Conservation (phyloP, 2,329 filamentous ascomycete species). For the Phaeosphaeria sp. region DNA sequence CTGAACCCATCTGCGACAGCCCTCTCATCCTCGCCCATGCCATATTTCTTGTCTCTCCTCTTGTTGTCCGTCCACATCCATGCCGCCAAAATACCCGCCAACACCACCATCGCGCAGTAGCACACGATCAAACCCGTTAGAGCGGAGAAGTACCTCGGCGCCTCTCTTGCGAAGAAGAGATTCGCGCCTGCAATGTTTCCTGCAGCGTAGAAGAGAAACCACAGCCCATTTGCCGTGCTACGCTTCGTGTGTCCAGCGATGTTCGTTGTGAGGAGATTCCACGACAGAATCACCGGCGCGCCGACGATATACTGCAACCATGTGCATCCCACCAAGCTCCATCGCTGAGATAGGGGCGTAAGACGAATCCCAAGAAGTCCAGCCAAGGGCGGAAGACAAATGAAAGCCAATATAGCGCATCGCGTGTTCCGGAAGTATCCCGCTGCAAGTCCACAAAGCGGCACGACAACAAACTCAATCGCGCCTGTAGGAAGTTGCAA, state of each 20-base stretch:
- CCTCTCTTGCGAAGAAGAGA: conserved; percentile 55
- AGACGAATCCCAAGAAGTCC: conserved; percentile 60
- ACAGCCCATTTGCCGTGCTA: conserved; percentile 57
- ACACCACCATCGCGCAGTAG: conserved; percentile 52
- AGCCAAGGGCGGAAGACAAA: conserved; percentile 55
- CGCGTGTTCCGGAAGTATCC: conserved; percentile 39
- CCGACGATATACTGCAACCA: conserved; percentile 61
- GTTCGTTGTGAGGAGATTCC: conserved; percentile 56
- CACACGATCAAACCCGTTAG: conserved; percentile 53
- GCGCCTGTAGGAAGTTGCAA: conserved; percentile 54
- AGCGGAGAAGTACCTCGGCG: conserved; percentile 54
- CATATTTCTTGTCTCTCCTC: conserved; percentile 35
- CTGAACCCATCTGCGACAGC: conserved; percentile 44
- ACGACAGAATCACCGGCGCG: conserved; percentile 59
- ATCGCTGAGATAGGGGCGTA: conserved; percentile 54
- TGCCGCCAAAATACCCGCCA: conserved; percentile 32
- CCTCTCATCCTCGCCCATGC: conserved; percentile 36
- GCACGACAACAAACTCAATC: conserved; percentile 53
- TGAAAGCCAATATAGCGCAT: conserved; percentile 45
- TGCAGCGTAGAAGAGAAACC: conserved; percentile 58
- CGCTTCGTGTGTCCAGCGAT: conserved; percentile 61
- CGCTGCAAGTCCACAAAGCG: conserved; percentile 43
- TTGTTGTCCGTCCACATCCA: conserved; percentile 46
- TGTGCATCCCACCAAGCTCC: conserved; percentile 60
- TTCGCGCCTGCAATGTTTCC: conserved; percentile 59